Base-by-base conservation (phyloP, 108 stramenopile species). In the Conticribra guillardii region DNA sequence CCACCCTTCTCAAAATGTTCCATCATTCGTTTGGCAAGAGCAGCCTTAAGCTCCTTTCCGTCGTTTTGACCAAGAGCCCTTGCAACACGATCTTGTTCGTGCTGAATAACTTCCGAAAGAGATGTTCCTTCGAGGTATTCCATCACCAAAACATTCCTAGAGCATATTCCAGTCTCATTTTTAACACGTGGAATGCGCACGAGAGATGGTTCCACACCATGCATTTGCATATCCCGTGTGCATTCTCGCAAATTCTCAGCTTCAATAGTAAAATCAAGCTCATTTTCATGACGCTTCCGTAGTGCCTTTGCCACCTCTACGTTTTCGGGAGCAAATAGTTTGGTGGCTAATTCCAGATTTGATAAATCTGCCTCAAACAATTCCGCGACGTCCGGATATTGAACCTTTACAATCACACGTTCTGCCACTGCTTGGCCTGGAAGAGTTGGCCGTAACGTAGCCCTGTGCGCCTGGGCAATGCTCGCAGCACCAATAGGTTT, bases 331-430 rank as follows among this genome's bases (percentile, higher is more conserved):
- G 85, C 80, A 47, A 94, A 86, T 16, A 77, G 49, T 55, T 74
- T 67, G 27, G 86, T 82, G 37, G 89, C 83, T 1, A 45, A 24
- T 63, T 92, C 90, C 27, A 95, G 87, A 52, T 92, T 90, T 17
- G 84, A 71, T 1, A 95, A 77, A 34, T 96, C 96, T 15, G 87
- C 85, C 30, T 67, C 73, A 60, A 96, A 93, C 51, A 92, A 79
- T 11, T 82, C 66, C 60, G 90, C 89, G 19, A 89, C 82, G 22
- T 83, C 85, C 9, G 89, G 88, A 34, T 89, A 85, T 70, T 93
- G 91, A 18, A 93, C 89, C 84, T 93, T 92, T 33, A 92, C 87
- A 15, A 89, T 84, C 22, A 92, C 84, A 9, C 33, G 63, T 33
- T 41, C 23, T 11, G 71, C 64, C 30, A 47, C n/a, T n/a, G n/a